phyloP scores from a whole-genome alignment of 75 land plant genomes.

The Isoetes taiwanensis region DNA sequence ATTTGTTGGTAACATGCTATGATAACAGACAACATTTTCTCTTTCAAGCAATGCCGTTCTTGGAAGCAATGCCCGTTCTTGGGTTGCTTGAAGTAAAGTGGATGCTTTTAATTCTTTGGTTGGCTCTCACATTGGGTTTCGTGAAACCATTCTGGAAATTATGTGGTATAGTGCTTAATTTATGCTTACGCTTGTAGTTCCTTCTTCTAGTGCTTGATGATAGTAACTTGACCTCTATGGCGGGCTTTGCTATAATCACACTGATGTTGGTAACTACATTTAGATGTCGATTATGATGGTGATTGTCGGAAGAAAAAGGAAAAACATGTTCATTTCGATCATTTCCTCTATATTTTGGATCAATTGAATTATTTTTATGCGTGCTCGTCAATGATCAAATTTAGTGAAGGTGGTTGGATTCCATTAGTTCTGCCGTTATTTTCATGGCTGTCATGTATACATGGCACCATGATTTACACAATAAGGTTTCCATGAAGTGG shows the following conservation, averaged over 20 bases:
- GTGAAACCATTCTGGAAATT: slow-evolving; percentile 38
- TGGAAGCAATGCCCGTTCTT: slow-evolving; percentile 61
- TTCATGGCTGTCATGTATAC: slow-evolving; percentile 33
- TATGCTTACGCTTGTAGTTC: too few species aligned
- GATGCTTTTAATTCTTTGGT: slow-evolving; percentile 28
- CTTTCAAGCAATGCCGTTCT: too few species aligned
- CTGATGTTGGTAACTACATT: slow-evolving; percentile 75
- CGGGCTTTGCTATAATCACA: slow-evolving; percentile 67
- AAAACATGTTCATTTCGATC: slow-evolving; percentile 31
- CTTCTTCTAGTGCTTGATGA: too few species aligned
- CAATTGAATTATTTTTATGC: slow-evolving; percentile 24
- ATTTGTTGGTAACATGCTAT: too few species aligned
- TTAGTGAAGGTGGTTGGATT: slow-evolving; percentile 35
- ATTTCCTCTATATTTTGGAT: slow-evolving; percentile 43
- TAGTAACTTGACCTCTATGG: too few species aligned
- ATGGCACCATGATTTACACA: slow-evolving; percentile 40
- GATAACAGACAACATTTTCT: too few species aligned
- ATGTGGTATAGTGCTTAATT: slow-evolving; percentile 75
- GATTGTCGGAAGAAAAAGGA: slow-evolving; percentile 43
- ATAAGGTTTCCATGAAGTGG: slow-evolving; percentile 30
- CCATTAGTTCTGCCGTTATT: slow-evolving; percentile 28
- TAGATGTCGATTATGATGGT: slow-evolving; percentile 65
- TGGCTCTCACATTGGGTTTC: slow-evolving; percentile 28
- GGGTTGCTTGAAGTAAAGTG: slow-evolving; percentile 49
- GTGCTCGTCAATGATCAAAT: slow-evolving; percentile 29